Conservation (phyloP, 1,139 yeast genomes). For the Lodderomyces orthopsilosis region DNA sequence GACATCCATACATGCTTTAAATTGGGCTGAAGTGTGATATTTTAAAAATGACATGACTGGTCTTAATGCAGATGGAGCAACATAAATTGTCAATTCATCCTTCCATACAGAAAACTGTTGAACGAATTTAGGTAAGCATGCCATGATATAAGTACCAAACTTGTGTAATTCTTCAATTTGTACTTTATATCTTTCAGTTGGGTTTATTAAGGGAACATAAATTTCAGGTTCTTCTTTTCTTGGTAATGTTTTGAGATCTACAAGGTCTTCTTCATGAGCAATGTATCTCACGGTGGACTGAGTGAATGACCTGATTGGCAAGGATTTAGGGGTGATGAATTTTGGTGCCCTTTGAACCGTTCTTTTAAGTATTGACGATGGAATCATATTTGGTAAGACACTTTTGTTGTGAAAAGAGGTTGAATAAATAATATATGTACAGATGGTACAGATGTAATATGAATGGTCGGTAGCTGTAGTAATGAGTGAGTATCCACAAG, state of each 20-base stretch:
- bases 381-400: neutral
- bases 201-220: conserved; percentile 64
- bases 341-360: conserved; percentile 4
- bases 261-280: conserved; percentile 30
- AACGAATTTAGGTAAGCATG: conserved; percentile 76
- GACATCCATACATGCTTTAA: conserved; percentile 73
- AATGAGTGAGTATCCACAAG: neutral
- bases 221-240: conserved; percentile 37
- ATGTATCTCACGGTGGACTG: conserved; percentile 10
- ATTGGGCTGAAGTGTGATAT: conserved; percentile 80
- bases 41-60: conserved; percentile 70
- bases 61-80: conserved; percentile 72
- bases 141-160: conserved; percentile 77
- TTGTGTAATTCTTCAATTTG: conserved; percentile 74
- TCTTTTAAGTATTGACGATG: conserved; percentile 2
- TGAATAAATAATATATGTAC: conserved; percentile 1
- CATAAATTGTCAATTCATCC: conserved; percentile 76
- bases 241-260: conserved; percentile 38
- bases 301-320: conserved; percentile 9
- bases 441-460: neutral
- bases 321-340: neutral
- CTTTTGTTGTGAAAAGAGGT: neutral
- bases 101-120: conserved; percentile 90
- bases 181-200: conserved; percentile 71
- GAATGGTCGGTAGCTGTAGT: neutral